phyloP scores from a whole-genome alignment of 2,329 filamentous ascomycete species.

The Botrytis fabae region DNA sequence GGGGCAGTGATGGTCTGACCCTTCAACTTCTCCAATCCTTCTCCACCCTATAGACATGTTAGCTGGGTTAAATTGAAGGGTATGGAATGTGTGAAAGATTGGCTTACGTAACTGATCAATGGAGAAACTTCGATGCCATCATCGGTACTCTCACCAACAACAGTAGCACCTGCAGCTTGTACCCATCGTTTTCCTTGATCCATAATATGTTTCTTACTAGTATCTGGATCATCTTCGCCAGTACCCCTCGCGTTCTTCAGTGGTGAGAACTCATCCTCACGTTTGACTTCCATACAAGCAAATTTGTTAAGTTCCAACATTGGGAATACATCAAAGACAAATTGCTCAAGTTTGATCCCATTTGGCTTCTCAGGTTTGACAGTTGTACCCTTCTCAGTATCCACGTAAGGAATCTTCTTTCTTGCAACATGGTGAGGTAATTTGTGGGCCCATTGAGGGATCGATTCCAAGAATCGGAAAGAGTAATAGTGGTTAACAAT shows the following conservation, averaged over 20 bases:
- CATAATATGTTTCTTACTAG: slow-evolving; percentile 88
- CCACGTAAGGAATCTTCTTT: slow-evolving; percentile 94
- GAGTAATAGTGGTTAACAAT: slow-evolving; percentile 99
- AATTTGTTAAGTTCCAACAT: slow-evolving; percentile 84
- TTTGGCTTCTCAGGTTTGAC: slow-evolving; percentile 94
- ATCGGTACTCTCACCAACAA: slow-evolving; percentile 63
- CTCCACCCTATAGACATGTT: slow-evolving; percentile 60
- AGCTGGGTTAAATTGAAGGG: slow-evolving; percentile 42
- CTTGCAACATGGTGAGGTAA: slow-evolving; percentile 93
- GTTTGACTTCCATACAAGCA: slow-evolving; percentile 91
- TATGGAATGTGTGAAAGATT: neutral
- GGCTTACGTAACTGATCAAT: slow-evolving; percentile 89
- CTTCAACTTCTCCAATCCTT: slow-evolving; percentile 59
- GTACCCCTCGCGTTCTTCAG: slow-evolving; percentile 87
- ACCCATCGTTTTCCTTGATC: slow-evolving; percentile 85
- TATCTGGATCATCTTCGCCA: slow-evolving; percentile 91
- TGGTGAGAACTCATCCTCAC: slow-evolving; percentile 97
- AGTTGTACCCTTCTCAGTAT: slow-evolving; percentile 72
- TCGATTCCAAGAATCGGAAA: slow-evolving; percentile 85
- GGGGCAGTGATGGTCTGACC: slow-evolving; percentile 55
- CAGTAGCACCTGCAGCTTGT: slow-evolving; percentile 71
- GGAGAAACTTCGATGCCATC: slow-evolving; percentile 87
- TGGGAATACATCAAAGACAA: slow-evolving; percentile 98
- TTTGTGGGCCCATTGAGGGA: slow-evolving; percentile 80
- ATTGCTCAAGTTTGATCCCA: slow-evolving; percentile 98